Percentiles rank a stretch among this genome's conserved stretches.
Conservation (phyloP, 148 eudicot species). For the Tetragonia tetragonoides region DNA sequence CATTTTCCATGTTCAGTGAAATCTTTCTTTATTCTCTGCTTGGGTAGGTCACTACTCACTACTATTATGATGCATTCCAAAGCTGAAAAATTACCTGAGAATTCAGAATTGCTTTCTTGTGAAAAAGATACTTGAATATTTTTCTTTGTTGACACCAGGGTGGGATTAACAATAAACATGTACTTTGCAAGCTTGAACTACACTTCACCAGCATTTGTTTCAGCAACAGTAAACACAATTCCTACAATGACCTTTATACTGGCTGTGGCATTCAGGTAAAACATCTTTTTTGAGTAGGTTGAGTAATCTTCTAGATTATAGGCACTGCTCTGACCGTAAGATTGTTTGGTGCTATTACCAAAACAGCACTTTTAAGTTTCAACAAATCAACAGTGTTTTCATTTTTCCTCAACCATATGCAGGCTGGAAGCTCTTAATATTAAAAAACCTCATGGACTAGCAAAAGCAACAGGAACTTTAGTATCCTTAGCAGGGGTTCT, state of each 20-base stretch:
- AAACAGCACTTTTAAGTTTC: conserved; percentile 8
- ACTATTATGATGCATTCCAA: background rate
- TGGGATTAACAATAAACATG: conserved; percentile 47
- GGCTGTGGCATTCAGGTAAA: conserved; percentile 41
- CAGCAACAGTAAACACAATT: conserved; percentile 45
- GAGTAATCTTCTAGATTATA: background rate
- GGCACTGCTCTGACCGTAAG: background rate
- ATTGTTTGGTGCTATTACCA: background rate
- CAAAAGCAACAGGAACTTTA: conserved; percentile 42
- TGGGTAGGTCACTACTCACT: conserved; percentile 32
- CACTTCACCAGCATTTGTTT: conserved; percentile 52
- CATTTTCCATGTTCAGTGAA: conserved; percentile 33
- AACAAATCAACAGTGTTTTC: background rate
- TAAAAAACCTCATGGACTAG: conserved; percentile 30
- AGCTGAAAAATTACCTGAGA: background rate
- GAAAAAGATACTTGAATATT: conserved; percentile 9
- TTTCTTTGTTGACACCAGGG: conserved; percentile 31
- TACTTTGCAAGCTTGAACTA: conserved; percentile 47
- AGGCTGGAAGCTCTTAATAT: conserved; percentile 41
- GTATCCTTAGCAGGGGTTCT: conserved; percentile 40
- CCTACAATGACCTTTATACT: conserved; percentile 46
- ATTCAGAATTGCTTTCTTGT: background rate
- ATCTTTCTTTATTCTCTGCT: conserved; percentile 43
- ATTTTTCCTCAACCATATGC: conserved; percentile 7
- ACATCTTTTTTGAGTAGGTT: background rate